Evolutionary conservation across 164 flowering plant genomes (phyloP).

Genomic region (Liquidambar formosana): DNA sequence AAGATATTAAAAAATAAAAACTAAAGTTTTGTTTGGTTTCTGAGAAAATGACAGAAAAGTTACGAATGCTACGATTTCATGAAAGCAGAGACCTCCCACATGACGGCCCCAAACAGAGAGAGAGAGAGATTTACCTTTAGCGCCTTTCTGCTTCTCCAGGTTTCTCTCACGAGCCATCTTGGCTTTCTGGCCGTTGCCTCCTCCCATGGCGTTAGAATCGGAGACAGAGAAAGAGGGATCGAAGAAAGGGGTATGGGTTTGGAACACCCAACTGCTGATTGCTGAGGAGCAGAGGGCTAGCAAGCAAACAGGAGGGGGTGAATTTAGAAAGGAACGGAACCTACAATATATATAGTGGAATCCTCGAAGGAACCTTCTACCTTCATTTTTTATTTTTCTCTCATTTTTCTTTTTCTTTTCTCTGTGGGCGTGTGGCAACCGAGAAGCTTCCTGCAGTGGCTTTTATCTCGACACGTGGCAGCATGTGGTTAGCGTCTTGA

Average conservation of each 20-base stretch:
- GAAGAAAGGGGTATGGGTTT: not conserved
- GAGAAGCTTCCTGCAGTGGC: no score
- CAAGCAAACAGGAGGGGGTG: no score
- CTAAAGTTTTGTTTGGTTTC: not conserved
- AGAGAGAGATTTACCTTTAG: constrained; percentile 37
- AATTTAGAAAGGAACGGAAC: no score
- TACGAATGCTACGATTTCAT: not conserved
- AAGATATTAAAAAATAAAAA: not conserved
- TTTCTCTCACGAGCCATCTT: constrained; percentile 80
- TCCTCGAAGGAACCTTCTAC: no score
- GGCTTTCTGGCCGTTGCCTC: constrained; percentile 79
- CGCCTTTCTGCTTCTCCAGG: constrained; percentile 57
- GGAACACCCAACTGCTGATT: not conserved
- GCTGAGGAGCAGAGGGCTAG: not conserved
- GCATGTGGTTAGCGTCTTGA: no score
- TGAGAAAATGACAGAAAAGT: not conserved
- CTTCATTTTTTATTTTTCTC: no score
- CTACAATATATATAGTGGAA: no score
- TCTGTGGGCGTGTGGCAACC: no score
- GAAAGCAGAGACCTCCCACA: not conserved
- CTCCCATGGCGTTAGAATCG: constrained; percentile 47
- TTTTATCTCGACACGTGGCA: no score
- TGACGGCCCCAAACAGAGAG: not conserved
- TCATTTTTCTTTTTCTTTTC: no score
- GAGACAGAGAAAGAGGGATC: not conserved